These are phyloP conservation scores for Tuber umbilicatum DNA, from an alignment of 495 filamentous ascomycete genomes.

Conservation along the genomic window DNA sequence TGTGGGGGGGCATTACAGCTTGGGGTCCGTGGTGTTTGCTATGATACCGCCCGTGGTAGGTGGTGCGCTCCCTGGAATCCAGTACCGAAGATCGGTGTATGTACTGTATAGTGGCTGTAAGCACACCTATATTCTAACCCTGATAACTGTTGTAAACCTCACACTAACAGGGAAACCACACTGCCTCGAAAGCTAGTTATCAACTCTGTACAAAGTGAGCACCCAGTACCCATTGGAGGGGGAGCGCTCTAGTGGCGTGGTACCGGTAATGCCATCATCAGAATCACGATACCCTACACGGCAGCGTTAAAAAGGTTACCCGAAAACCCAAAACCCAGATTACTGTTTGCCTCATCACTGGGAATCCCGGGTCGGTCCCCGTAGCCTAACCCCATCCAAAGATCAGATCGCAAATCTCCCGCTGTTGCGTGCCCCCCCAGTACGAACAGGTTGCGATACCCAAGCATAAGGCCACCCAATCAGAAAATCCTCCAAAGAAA, in stretches of 20 bases:
- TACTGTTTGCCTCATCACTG: background rate
- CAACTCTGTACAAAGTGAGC: background rate
- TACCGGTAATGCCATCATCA: too few species aligned
- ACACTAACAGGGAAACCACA: background rate
- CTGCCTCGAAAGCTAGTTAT: background rate
- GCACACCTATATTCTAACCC: too few species aligned
- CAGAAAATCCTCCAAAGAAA: background rate
- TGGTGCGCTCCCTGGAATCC: background rate
- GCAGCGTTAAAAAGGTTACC: background rate
- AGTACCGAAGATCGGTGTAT: background rate
- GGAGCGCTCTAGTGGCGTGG: too few species aligned
- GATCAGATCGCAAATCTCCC: background rate
- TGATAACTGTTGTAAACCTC: background rate
- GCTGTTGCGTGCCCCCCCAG: background rate
- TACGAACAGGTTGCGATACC: background rate
- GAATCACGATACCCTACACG: background rate
- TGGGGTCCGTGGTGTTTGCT: background rate
- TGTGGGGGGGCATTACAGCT: background rate
- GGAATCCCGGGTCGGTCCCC: background rate
- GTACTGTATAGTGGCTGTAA: too few species aligned
- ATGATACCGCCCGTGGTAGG: background rate
- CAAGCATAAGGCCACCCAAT: background rate
- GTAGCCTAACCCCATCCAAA: background rate
- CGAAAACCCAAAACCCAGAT: background rate
- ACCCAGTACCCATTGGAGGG: too few species aligned